phyloP scores from a whole-genome alignment of 73 alveolate species.

The Symbiodinium pilosum region DNA sequence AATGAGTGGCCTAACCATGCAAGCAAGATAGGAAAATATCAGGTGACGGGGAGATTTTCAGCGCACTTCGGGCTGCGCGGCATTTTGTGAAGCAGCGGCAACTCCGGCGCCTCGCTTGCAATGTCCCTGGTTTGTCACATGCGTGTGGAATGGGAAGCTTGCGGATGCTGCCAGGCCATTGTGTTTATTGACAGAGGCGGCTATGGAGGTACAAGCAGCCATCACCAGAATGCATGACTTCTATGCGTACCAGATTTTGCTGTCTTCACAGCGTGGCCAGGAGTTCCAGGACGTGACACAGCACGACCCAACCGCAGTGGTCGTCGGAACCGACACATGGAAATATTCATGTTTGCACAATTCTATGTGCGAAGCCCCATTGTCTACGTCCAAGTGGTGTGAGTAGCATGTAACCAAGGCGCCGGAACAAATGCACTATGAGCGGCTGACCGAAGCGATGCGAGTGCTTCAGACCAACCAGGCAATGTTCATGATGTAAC shows the following conservation, averaged over 20 bases:
- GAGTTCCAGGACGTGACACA: constrained; percentile 32
- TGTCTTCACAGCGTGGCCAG: background rate
- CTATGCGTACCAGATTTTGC: no score
- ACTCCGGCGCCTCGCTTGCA: background rate
- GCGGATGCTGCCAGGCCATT: constrained; percentile 17
- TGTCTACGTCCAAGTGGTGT: no score
- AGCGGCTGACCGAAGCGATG: constrained; percentile 72
- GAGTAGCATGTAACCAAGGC: constrained; percentile 53
- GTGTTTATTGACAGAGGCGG: constrained; percentile 13
- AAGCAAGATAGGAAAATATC: background rate
- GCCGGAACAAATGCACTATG: constrained; percentile 73
- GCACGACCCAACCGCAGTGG: constrained; percentile 61
- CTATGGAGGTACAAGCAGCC: constrained; percentile 60
- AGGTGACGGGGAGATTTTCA: constrained; percentile 73
- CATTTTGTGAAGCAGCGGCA: constrained; percentile 14
- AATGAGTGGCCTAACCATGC: no score
- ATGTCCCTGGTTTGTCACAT: no score
- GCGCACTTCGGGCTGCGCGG: constrained; percentile 79
- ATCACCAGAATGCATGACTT: no score
- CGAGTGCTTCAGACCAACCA: constrained; percentile 33
- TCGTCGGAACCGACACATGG: constrained; percentile 61
- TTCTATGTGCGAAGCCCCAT: no score
- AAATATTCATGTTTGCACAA: background rate
- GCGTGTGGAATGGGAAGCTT: no score
- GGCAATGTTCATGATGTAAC: no score